phyloP scores from a whole-genome alignment of 345 rosid species.

The Eucalyptus curtisii region DNA sequence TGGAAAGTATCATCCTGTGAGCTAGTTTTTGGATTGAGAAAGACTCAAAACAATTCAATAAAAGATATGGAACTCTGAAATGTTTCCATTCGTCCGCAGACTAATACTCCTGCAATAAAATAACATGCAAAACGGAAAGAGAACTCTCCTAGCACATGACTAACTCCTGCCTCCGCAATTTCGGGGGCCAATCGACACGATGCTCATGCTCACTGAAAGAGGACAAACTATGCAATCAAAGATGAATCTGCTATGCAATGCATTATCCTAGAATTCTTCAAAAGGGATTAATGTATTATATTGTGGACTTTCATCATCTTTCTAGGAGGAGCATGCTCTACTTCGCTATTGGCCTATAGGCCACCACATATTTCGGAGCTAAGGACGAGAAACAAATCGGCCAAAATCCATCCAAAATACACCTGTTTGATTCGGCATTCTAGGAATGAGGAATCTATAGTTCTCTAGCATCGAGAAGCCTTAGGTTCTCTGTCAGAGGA shows the following conservation, averaged over 20 bases:
- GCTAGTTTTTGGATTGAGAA: fast-evolving
- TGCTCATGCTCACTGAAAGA: neutral
- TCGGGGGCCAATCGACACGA: neutral
- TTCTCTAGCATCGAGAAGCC: neutral
- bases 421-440: neutral
- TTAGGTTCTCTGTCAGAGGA: neutral
- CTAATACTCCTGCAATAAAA: fast-evolving
- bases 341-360: neutral
- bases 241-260: neutral
- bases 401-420: neutral
- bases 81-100: fast-evolving
- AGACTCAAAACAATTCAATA: fast-evolving
- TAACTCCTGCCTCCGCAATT: neutral
- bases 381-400: neutral
- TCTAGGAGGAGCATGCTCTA: neutral
- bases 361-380: neutral
- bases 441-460: neutral
- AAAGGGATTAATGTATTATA: neutral
- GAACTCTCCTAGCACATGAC: neutral
- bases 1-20: fast-evolving
- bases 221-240: neutral
- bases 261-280: neutral
- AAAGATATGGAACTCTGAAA: fast-evolving
- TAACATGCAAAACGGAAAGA: neutral
- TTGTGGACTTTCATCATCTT: neutral